phyloP scores from a whole-genome alignment of 306 rosid species.

The Lotus japonicus region DNA sequence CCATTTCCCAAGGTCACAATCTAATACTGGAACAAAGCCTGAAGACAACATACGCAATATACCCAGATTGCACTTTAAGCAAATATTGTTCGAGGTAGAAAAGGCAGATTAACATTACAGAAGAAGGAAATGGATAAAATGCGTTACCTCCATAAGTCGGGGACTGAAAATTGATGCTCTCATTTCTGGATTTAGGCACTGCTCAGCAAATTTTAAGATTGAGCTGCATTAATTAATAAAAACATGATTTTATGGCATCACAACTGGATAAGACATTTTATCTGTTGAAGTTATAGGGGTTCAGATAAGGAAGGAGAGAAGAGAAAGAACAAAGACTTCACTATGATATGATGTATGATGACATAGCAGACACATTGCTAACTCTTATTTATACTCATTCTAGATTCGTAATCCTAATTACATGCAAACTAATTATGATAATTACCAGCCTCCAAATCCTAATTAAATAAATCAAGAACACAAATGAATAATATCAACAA shows the following conservation, averaged over 20 bases:
- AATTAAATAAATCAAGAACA: background rate
- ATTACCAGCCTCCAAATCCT: too few relatives aligned
- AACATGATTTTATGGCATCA: slow-evolving; percentile 9
- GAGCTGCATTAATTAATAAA: slow-evolving; percentile 53
- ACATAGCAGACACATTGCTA: too few relatives aligned
- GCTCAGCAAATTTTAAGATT: slow-evolving; percentile 83
- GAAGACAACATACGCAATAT: slow-evolving; percentile 14
- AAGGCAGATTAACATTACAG: background rate
- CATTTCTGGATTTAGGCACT: slow-evolving; percentile 66
- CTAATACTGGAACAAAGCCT: slow-evolving; percentile 10
- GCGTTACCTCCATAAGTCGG: slow-evolving; percentile 89
- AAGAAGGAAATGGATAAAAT: slow-evolving; percentile 22
- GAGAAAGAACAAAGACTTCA: too few relatives aligned
- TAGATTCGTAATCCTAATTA: too few relatives aligned
- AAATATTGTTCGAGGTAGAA: background rate
- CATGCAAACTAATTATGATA: too few relatives aligned
- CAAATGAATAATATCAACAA: background rate
- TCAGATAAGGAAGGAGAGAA: too few relatives aligned
- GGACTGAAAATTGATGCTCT: slow-evolving; percentile 87
- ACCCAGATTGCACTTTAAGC: background rate
- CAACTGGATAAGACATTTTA: background rate
- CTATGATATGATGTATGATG: too few relatives aligned
- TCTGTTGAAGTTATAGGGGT: background rate
- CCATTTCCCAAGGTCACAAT: slow-evolving; percentile 1
- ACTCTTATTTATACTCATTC: too few relatives aligned